Evolutionary conservation across 2,329 filamentous ascomycete species (phyloP), one percentile per base, ranked within the genome.

Genomic region (Beauveria pseudobassiana): DNA sequence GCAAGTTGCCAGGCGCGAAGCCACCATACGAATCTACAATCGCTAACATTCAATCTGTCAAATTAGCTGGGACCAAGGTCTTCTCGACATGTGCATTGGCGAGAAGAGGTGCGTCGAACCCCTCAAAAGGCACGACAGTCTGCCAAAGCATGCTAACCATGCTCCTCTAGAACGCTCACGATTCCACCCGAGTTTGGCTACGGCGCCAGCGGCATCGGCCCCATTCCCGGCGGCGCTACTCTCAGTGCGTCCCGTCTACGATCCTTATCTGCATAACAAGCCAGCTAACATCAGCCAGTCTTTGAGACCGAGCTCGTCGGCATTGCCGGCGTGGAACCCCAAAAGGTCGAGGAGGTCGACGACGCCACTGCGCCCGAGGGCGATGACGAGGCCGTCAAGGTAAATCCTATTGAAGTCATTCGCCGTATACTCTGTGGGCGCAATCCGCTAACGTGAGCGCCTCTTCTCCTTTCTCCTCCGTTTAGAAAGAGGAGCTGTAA

Each of bases 11-110:
- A 24, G 16, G 20, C 26, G 20, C 43, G 8, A 24, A 14, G 30
- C 20, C 43, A 22, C 10, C 20, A 26, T 38, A 8, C 18, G 16
- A 43, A 30, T 45, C 38, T 24, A 62, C 30, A 51, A 12, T 14
- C 49, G 48, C 66, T 69, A 67, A 69, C 68, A 49, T 22, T 43
- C 6, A 43, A 43, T 38, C 45, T 16, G 18, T 7, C 7, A 14
- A 14, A 20, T 65, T 64, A 90, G 87, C 71, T 97, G 93, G 93
- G 93, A 98, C 69, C 77, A 96, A 72, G 93, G 93, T 55, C 82
- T 98, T 45, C 69, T 95, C 59, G 90, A 90, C 71, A 97, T 98
- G 93, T 98, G 95, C 77, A 89, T 96, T 68, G 93, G 95, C 65
- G 93, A 98, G 81, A 93, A 93, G 81, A 85, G 83, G 81, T 80